Evolutionary conservation across 1,284 basidiomycete genomes (phyloP).

Genomic region (Cryptococcus sp.): DNA sequence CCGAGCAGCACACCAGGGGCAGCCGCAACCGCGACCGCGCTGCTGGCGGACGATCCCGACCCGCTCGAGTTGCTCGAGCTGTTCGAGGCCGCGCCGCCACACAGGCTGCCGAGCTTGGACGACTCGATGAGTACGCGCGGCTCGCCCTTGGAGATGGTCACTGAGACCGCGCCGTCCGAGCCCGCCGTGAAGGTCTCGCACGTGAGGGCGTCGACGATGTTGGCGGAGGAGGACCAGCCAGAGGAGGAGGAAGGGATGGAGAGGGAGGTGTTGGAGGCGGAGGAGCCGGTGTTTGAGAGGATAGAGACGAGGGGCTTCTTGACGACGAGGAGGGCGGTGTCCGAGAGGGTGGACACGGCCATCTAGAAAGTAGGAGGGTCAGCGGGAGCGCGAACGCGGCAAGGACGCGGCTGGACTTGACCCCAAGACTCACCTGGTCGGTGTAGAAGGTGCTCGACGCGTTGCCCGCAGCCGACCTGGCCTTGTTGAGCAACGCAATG

Average conservation of each 20-base stretch:
- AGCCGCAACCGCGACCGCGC: background rate
- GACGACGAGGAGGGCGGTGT: slow-evolving; percentile 57
- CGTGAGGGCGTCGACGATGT: slow-evolving; percentile 33
- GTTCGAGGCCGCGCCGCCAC: slow-evolving; percentile 50
- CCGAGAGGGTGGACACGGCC: slow-evolving; percentile 45
- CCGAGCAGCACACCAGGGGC: no score
- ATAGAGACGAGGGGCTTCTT: slow-evolving; percentile 65
- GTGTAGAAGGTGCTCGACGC: slow-evolving; percentile 55
- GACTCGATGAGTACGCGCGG: slow-evolving; percentile 43
- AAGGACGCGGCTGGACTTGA: no score
- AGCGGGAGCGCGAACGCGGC: slow-evolving; percentile 6
- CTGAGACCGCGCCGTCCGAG: slow-evolving; percentile 27
- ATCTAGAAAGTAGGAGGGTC: slow-evolving; percentile 60
- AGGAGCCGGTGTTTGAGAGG: slow-evolving; percentile 56
- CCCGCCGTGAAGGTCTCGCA: slow-evolving; percentile 36
- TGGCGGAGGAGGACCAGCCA: slow-evolving; percentile 23
- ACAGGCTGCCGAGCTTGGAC: slow-evolving; percentile 60
- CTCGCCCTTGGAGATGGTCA: slow-evolving; percentile 29
- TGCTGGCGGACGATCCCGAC: background rate
- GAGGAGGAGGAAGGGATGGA: slow-evolving; percentile 25
- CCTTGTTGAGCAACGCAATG: slow-evolving; percentile 60
- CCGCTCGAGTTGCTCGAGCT: slow-evolving; percentile 3
- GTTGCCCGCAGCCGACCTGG: slow-evolving; percentile 58
- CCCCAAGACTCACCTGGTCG: slow-evolving; percentile 46
- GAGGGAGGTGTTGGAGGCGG: slow-evolving; percentile 19